Percentiles rank a stretch among this genome's conserved stretches.
phyloP scores from a whole-genome alignment of 1,284 basidiomycete species.

The Violaceomyces palustris region DNA sequence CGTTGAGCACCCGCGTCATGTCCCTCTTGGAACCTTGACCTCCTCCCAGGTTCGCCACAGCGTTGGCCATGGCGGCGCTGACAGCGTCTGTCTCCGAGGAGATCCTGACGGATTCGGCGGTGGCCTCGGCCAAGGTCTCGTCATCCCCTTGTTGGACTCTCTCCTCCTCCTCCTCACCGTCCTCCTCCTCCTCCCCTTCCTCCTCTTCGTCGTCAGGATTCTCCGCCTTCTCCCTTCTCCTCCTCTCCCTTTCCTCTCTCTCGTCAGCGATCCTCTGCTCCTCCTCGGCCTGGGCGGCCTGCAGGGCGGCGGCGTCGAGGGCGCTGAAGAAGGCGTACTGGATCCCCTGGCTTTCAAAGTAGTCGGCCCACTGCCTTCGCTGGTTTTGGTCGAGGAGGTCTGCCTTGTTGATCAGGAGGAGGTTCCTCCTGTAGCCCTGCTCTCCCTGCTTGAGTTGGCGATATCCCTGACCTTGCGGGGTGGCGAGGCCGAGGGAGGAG shows the following conservation, averaged over 20 bases:
- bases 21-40: conserved; percentile 59
- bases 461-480: conserved; percentile 84
- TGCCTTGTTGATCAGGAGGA: conserved; percentile 93
- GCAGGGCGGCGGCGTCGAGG: conserved; percentile 76
- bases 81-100: conserved; percentile 22
- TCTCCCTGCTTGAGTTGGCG: conserved; percentile 71
- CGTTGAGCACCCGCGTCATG: conserved; percentile 74
- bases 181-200: conserved; percentile 19
- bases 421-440: conserved; percentile 62
- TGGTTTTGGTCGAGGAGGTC: conserved; percentile 85
- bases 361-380: conserved; percentile 78
- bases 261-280: conserved; percentile 58
- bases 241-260: conserved; percentile 28
- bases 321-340: conserved; percentile 96
- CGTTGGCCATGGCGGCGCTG: conserved; percentile 52
- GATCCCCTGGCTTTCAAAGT: conserved; percentile 77
- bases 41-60: conserved; percentile 14
- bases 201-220: conserved; percentile 53
- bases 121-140: conserved; percentile 8
- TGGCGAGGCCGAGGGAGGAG: conserved; percentile 60
- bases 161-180: conserved; percentile 10
- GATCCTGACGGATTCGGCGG: conserved; percentile 14
- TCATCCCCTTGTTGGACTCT: conserved; percentile 10
- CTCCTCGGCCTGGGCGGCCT: conserved; percentile 53
- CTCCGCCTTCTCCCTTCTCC: conserved; percentile 3